A percentile compares a stretch with the other conserved stretches of the same genome.
Evolutionary conservation across 805 yeast species (phyloP).

Genomic region (Kluyveromyces siamensis): DNA sequence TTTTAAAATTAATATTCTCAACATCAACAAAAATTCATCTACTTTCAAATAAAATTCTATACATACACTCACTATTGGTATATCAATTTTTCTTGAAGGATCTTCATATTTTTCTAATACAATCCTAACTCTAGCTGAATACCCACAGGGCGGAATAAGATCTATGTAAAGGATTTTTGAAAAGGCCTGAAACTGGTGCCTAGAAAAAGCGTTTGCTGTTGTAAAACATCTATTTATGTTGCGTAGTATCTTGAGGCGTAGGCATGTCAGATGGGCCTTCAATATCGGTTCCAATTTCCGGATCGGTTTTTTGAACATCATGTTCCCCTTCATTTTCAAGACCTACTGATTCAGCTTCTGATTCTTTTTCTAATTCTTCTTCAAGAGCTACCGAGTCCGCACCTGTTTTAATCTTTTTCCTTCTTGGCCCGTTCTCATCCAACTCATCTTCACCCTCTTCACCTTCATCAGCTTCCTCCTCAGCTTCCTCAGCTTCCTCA

Average conservation of each 20-base stretch:
- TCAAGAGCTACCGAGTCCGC: slow-evolving; percentile 25
- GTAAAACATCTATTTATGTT: slow-evolving; percentile 2
- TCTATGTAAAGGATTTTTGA: too few relatives aligned
- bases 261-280: slow-evolving; percentile 10
- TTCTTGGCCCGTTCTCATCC: slow-evolving; percentile 11
- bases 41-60: too few relatives aligned
- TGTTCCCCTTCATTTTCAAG: slow-evolving; percentile 8
- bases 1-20: too few relatives aligned
- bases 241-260: slow-evolving; percentile 24
- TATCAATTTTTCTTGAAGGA: too few relatives aligned
- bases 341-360: slow-evolving; percentile 10
- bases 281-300: slow-evolving; percentile 12
- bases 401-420: slow-evolving; percentile 22
- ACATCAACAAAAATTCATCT: too few relatives aligned
- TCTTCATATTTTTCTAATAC: too few relatives aligned
- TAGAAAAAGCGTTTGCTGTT: neutral
- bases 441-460: slow-evolving; percentile 29
- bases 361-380: slow-evolving; percentile 17
- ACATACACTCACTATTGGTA: too few relatives aligned
- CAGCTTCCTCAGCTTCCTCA: slow-evolving; percentile 39
- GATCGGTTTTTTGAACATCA: slow-evolving; percentile 10
- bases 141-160: too few relatives aligned
- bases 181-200: neutral
- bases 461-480: slow-evolving; percentile 34
- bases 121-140: too few relatives aligned